Evolutionary conservation across 768 basidiomycete species (phyloP), one percentile per base, ranked within the genome.

Genomic region (Rhodosporidiobolus odoratus): DNA sequence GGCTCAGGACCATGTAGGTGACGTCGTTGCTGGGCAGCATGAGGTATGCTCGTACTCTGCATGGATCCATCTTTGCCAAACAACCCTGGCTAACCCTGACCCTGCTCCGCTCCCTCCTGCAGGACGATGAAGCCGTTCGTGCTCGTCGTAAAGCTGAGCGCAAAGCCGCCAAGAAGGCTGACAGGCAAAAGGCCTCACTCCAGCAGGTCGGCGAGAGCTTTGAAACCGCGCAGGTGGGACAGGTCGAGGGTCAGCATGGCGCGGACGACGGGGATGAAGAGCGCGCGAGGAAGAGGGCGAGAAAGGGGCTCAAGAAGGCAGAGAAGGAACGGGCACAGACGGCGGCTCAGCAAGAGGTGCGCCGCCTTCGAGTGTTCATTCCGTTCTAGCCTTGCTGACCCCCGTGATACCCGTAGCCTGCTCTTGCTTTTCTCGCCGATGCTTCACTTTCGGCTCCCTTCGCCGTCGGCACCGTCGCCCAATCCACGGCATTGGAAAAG

Each of bases 131-230:
- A 7, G 15, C 48, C 19, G 34, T 13, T 3, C 27, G 25, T 19
- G 50, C 35, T 8, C 15, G 9, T 21, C 38, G 50, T 17, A 58
- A 58, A 12, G 57, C 35, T 9, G 57, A 38, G n/a, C 34, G 40
- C 53, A 64, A 64, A 15, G 50, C 30, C 16, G 59, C 43, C 47
- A 48, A 48, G 50, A 62, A 41, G 62, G 54, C 32, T n/a, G n/a
- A n/a, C n/a, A n/a, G 9, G 52, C 52, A 32, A 56, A 56, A 23
- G 34, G 7, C 12, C 48, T 19, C 48, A n/a, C 12, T 10, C 21
- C 32, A 30, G 52, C 21, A 59, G 38, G 40, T 21, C 40, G 43
- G 15, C 12, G 63, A 43, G 34, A 27, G 12, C 23, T 10, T n/a
- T 8, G 38, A 35, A 38, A 16, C 50, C 45, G 41, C 21, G 19